Base-by-base conservation (phyloP, 1,139 yeast species). In the Nakaseomyces delphensis region DNA sequence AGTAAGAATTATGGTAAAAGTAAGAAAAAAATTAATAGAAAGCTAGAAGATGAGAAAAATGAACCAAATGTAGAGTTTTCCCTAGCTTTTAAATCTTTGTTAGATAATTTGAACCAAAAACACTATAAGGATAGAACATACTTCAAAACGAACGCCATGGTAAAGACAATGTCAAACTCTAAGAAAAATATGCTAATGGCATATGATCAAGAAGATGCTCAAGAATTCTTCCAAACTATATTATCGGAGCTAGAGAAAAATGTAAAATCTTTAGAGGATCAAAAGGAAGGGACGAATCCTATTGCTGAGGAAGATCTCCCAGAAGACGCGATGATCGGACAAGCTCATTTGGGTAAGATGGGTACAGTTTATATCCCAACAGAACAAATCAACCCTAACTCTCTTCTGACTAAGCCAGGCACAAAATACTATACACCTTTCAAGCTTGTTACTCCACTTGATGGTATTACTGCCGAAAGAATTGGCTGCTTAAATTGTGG, bases 151-250 rank as follows among this genome's bases (percentile, higher is more conserved):
- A 73, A 70, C 46, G 71, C 71, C 15, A 66, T 86, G 40, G 65
- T 85, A 47, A 76, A 74, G 55, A 75, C 78, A 15, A 79, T 86
- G 82, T 80, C 85, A 2, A 82, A 82, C 56, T 83, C 89, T 5
- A 79, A 77, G 53, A 82, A 79, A 53, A 79, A 80, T 57, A 73
- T 86, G 49, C 78, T 86, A 55, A 64, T 79, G 39, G 91, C 95
- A 1, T 84, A 85, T 56, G 86, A 83, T 55, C 96, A 86, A 63
- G 96, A 86, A 62, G 96, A 86, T 63, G 96, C 96, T 0, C 96
- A 87, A 63, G 96, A 86, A 60, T 86, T 86, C 55, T 86, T 86
- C 65, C 96, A 86, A 60, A 75, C 83, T 48, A 74, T 86, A 3
- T 71, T 86, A 71, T 71, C 74, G 36, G 75, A 83, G 42, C 67